Conservation (phyloP, 495 filamentous ascomycete species). For the Xylaria longipes region DNA sequence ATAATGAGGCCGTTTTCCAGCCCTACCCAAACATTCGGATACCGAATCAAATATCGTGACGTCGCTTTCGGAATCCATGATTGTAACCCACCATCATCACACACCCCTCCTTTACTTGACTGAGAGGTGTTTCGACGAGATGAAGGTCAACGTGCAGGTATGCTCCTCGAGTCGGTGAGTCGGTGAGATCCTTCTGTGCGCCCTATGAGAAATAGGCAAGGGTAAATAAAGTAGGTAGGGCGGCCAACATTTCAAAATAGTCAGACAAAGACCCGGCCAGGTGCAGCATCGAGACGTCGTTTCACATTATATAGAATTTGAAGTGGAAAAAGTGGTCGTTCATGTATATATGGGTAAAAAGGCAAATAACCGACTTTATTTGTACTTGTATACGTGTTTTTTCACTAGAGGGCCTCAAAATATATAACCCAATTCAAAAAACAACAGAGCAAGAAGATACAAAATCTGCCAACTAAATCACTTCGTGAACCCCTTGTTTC, state of each 20-base stretch:
- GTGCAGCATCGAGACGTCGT: background rate
- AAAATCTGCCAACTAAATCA: background rate
- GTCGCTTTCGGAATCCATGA: background rate
- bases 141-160: background rate
- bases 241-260: background rate
- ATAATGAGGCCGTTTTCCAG: background rate
- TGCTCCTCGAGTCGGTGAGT: background rate
- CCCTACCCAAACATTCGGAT: constrained; percentile 8
- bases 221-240: background rate
- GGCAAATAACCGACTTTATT: background rate
- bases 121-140: background rate
- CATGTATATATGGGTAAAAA: background rate
- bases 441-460: background rate
- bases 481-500: constrained; percentile 12
- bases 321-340: background rate
- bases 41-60: background rate
- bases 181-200: background rate
- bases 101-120: background rate
- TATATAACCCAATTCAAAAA: background rate
- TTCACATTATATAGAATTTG: background rate
- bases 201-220: background rate
- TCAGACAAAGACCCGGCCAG: background rate
- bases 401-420: background rate
- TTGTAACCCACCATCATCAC: constrained; percentile 1
- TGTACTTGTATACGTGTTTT: background rate